Evolutionary conservation across 176 grass and related monocot genomes (phyloP), one percentile per base, ranked within the genome.

Genomic region (Oryza officinalis): DNA sequence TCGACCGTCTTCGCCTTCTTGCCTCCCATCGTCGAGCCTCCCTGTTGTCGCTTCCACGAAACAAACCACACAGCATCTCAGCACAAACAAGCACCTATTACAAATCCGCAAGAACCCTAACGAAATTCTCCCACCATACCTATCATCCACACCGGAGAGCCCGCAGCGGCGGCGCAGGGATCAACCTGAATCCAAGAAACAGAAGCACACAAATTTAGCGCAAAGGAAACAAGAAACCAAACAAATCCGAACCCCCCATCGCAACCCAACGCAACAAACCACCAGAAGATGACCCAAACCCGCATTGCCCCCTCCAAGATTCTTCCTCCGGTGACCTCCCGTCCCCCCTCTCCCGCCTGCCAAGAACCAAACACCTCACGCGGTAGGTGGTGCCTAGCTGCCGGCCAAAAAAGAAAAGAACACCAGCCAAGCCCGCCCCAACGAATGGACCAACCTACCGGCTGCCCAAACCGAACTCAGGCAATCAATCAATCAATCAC

Each of bases 231-330:
- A 40, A 26, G 23, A 44, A 64, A 11, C 1, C 26, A n/a, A 49
- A 25, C 33, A 59, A 68, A 73, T 68, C 69, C 27, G 67, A 28
- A 61, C 20, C 2, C 8, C 31, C 20, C 28, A 30, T 30, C 28
- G 28, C 28, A 30, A 30, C 28, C 28, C 33, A 35, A 27, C 52
- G 22, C 45, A 47, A 47, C 45, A 35, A 46, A 61, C 31, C n/a
- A 65, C 12, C 37, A 65, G 67, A 17, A 79, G 74, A 22, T 69
- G 74, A 83, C 60, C 74, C 68, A 25, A 60, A 14, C 28, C 75
- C 43, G 80, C 84, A 90, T 70, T 87, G 84, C 69, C 27, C 46
- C 74, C 72, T 63, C 79, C 38, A 60, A 10, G 27, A 73, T 63
- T 10, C 64, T 22, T 27, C 64, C 40, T 18, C n/a, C 2, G 6